Conservation (phyloP, 768 basidiomycete species). For the Pilatotrama ljubarskyi region DNA sequence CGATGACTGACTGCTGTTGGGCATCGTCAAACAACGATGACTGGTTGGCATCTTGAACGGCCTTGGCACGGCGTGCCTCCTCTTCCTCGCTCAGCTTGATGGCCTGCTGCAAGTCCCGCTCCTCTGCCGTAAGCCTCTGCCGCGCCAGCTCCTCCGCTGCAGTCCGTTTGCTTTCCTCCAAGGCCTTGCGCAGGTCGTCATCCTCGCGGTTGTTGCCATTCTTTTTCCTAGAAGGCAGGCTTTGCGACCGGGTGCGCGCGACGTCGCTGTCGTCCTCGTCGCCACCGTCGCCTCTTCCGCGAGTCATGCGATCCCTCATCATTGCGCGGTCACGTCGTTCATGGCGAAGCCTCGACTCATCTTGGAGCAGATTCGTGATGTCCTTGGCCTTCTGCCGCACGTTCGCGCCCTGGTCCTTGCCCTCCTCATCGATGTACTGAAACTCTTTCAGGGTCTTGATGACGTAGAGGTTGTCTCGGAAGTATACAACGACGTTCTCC, state of each 20-base stretch:
- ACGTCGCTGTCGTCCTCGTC: constrained; percentile 48
- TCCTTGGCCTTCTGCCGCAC: constrained; percentile 97
- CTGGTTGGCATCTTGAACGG: constrained; percentile 73
- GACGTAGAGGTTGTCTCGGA: constrained; percentile 94
- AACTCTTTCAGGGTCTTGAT: constrained; percentile 99
- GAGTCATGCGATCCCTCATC: constrained; percentile 95
- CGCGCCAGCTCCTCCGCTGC: constrained; percentile 67
- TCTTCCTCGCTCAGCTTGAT: constrained; percentile 89
- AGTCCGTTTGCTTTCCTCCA: constrained; percentile 84
- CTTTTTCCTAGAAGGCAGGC: constrained; percentile 24
- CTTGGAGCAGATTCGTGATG: constrained; percentile 90
- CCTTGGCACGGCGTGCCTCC: constrained; percentile 71
- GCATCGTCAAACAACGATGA: constrained; percentile 84
- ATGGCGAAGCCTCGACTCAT: constrained; percentile 80
- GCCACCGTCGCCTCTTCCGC: constrained; percentile 48
- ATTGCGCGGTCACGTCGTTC: constrained; percentile 81
- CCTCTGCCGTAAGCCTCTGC: constrained; percentile 54
- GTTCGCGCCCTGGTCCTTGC: constrained; percentile 98
- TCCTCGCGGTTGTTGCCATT: constrained; percentile 54
- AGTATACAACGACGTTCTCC: constrained; percentile 98
- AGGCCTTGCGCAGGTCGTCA: constrained; percentile 81
- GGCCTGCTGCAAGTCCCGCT: constrained; percentile 82
- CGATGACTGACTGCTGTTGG: constrained; percentile 63
- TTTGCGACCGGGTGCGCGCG: constrained; percentile 36
- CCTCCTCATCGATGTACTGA: constrained; percentile 92